Conservation (phyloP, 129 eudicot species). For the Silybum marianum region DNA sequence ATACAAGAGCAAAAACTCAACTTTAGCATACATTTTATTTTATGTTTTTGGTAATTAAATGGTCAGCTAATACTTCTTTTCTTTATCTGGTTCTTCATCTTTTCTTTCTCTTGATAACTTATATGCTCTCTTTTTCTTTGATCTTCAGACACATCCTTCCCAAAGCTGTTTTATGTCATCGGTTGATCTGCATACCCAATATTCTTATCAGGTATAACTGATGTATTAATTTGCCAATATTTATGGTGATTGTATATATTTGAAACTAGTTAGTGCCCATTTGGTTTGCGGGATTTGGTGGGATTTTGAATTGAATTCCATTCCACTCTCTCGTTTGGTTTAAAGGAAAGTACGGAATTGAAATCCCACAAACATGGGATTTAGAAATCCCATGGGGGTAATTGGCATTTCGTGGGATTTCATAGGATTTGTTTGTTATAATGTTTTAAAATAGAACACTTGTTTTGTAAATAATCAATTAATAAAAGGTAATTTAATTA, state of each 20-base stretch:
- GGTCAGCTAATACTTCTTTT: too few relatives aligned
- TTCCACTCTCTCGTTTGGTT: background rate
- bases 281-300: background rate
- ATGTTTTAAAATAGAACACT: background rate
- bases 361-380: background rate
- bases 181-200: conserved; percentile 75
- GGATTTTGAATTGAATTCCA: background rate
- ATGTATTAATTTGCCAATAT: background rate
- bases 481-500: background rate
- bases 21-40: too few relatives aligned
- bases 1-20: background rate
- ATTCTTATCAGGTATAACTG: conserved; percentile 69
- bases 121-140: conserved; percentile 13
- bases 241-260: background rate
- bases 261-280: too few relatives aligned
- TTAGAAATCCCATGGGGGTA: background rate
- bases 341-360: background rate
- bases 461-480: background rate
- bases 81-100: too few relatives aligned
- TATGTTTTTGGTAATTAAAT: background rate
- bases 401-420: background rate
- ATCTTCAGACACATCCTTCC: conserved; percentile 78
- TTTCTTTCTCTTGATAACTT: conserved; percentile 9
- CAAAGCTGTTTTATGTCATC: conserved; percentile 89
- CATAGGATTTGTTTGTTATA: background rate